These are phyloP conservation scores for Aspergillus luchuensis DNA, from an alignment of 2,329 filamentous ascomycete genomes.

Conservation along the genomic window DNA sequence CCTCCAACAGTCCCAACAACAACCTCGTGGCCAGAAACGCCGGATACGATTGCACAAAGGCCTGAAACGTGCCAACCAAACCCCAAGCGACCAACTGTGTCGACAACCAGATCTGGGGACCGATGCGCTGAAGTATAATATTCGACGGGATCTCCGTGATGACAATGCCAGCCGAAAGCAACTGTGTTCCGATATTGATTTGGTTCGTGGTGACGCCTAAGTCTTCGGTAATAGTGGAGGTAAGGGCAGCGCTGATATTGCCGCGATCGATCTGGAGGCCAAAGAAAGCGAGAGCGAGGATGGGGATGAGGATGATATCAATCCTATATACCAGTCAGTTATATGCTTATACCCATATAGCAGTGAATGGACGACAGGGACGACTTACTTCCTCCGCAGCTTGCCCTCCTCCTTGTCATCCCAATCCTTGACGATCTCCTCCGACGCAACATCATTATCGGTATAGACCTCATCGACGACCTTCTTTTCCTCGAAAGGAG, in stretches of 20 bases:
- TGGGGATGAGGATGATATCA: conserved; percentile 34
- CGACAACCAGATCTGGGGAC: conserved; percentile 57
- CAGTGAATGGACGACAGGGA: neutral
- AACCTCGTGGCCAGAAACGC: conserved; percentile 55
- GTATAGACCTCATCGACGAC: conserved; percentile 1
- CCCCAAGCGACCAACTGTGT: conserved; percentile 58
- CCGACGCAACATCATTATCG: conserved; percentile 7
- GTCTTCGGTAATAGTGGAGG: conserved; percentile 55
- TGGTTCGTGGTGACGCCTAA: conserved; percentile 54
- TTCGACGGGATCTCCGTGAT: conserved; percentile 54
- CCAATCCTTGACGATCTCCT: conserved; percentile 31
- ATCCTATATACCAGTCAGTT: conserved; percentile 20
- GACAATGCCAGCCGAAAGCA: conserved; percentile 55
- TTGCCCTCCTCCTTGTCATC: conserved; percentile 26
- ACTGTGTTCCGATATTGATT: conserved; percentile 58
- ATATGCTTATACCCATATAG: neutral
- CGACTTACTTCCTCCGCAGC: conserved; percentile 29
- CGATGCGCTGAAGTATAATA: conserved; percentile 56
- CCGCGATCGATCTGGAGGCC: conserved; percentile 50
- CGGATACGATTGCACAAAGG: conserved; percentile 52
- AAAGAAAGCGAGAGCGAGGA: conserved; percentile 53
- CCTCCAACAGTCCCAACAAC: conserved; percentile 57
- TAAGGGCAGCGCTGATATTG: conserved; percentile 55
- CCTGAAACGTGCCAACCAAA: conserved; percentile 57
- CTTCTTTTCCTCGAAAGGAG: neutral